Evolutionary conservation across 257 asterid genomes (phyloP), one percentile per base, ranked within the genome.

Genomic region (Paraleonurus japonicus): DNA sequence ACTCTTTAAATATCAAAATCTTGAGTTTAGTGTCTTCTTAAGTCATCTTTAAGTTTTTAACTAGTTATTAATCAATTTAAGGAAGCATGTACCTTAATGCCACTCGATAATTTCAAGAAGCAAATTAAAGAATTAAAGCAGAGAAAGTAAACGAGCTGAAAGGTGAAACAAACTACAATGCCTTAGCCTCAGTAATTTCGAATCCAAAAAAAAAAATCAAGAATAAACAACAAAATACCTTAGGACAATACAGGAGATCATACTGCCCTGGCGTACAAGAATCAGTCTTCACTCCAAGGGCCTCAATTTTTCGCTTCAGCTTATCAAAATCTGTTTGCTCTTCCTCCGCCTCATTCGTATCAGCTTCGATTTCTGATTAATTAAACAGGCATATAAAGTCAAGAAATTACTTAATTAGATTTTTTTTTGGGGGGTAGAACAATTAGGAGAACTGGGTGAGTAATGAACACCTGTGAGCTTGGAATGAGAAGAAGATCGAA

Each of bases 211-310:
- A 26, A 57, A 22, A 65, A 50, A 22, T 50, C 55, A 65, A 78
- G 27, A 68, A 48, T 7, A 9, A 4, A 65, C 20, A 57, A 12
- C 48, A 13, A 16, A 37, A 68, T 76, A 85, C 92, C 92, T 84
- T 82, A 41, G 95, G 95, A 65, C 95, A 88, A 73, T 82, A 74
- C n/a, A 88, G 57, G 70, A 81, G 88, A 71, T 81, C 79, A 80
- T 54, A 86, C 7, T 77, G 65, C 26, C 89, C 92, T 69, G 87
- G 92, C 61, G 79, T 71, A 73, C 87, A 84, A 73, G 84, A 79
- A 82, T 80, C 83, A 48, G 65, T 37, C 23, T 71, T 67, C 64
- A 88, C 61, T 51, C 83, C 88, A 37, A 79, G 65, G 75, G 72
- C 75, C 48, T 76, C 85, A 22, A 88, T 61, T 78, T 82, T 82